Percentiles rank a stretch among this genome's conserved stretches.
These are phyloP conservation scores for Fragaria iinumae DNA, from an alignment of 306 rosid genomes.

Conservation along the genomic window DNA sequence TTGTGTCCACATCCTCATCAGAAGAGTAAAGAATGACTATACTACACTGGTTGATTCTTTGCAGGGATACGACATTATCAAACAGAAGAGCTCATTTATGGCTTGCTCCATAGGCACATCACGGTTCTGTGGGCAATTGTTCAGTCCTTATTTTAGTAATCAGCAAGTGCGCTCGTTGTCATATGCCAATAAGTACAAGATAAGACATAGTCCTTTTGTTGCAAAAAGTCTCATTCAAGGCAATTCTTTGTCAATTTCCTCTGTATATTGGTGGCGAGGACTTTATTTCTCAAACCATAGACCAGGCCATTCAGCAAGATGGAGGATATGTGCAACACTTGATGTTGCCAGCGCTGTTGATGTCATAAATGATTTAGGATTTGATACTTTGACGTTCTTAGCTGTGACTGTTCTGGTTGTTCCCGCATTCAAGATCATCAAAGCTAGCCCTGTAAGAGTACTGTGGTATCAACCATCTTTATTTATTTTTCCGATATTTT, in stretches of 20 bases:
- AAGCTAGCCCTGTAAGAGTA: slow-evolving; percentile 65
- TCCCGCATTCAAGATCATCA: slow-evolving; percentile 76
- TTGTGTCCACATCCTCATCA: neutral
- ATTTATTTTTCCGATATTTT: neutral
- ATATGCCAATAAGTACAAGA: slow-evolving; percentile 28
- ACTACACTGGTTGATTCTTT: slow-evolving; percentile 19
- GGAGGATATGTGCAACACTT: slow-evolving; percentile 41
- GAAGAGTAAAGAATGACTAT: neutral
- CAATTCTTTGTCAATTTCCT: slow-evolving; percentile 25
- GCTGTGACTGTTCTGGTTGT: slow-evolving; percentile 79
- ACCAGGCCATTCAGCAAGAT: slow-evolving; percentile 37
- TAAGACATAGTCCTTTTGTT: slow-evolving; percentile 30
- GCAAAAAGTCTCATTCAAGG: slow-evolving; percentile 36
- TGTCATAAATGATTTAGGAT: slow-evolving; percentile 85
- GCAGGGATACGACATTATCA: slow-evolving; percentile 46
- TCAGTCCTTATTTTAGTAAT: slow-evolving; percentile 31
- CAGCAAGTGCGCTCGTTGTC: slow-evolving; percentile 38
- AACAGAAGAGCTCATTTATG: slow-evolving; percentile 33
- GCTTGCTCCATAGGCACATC: slow-evolving; percentile 31
- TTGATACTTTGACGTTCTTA: slow-evolving; percentile 86
- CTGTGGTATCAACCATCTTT: neutral
- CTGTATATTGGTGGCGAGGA: slow-evolving; percentile 30
- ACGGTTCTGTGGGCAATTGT: slow-evolving; percentile 40
- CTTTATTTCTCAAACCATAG: slow-evolving; percentile 37
- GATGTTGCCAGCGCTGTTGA: slow-evolving; percentile 78